These are phyloP conservation scores for Sporothrix sp. DNA, from an alignment of 2,329 filamentous ascomycete genomes.

Conservation along the genomic window DNA sequence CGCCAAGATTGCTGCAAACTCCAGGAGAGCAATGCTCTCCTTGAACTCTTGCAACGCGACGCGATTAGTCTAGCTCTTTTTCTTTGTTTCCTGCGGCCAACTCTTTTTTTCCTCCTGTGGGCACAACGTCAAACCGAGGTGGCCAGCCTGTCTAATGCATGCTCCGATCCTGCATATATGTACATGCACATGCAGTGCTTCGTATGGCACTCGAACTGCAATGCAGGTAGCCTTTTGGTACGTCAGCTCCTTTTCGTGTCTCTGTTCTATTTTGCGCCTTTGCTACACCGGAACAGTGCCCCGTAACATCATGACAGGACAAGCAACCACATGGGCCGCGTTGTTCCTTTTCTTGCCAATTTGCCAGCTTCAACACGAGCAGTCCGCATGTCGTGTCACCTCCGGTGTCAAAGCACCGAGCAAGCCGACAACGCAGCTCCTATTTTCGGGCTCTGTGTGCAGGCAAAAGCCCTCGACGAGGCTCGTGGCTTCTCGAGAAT, in stretches of 20 bases:
- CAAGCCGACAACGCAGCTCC: too few species aligned
- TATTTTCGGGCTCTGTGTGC: too few species aligned
- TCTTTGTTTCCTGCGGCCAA: background rate
- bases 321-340: too few species aligned
- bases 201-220: conserved; percentile 1
- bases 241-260: background rate
- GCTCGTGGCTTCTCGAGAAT: too few species aligned
- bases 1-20: background rate
- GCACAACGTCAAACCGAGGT: too few species aligned
- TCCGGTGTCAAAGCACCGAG: background rate
- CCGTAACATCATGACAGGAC: background rate
- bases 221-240: background rate
- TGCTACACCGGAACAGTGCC: background rate
- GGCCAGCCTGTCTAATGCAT: background rate
- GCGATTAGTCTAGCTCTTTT: conserved; percentile 1
- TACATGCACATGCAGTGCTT: background rate
- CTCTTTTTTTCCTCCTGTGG: background rate
- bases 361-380: background rate
- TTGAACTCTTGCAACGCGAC: conserved; percentile 2
- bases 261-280: background rate
- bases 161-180: background rate
- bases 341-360: too few species aligned
- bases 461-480: too few species aligned
- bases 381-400: background rate
- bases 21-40: background rate